These are phyloP conservation scores for Chiua virens DNA, from an alignment of 768 basidiomycete species.

Conservation along the genomic window DNA sequence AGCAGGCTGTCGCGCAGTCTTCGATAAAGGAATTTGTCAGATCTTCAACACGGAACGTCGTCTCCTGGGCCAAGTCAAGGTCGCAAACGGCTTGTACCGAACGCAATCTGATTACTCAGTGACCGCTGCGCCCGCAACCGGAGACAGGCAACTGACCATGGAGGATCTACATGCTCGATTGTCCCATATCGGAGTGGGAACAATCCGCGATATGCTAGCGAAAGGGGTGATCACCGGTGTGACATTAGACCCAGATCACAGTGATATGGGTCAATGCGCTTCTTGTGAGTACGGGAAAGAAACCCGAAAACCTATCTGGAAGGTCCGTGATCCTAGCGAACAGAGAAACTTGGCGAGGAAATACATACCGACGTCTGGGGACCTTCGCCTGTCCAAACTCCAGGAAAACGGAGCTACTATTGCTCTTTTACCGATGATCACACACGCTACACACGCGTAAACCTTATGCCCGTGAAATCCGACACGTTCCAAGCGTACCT, in stretches of 20 bases:
- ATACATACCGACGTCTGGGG: constrained; percentile 14
- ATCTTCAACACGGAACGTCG: background rate
- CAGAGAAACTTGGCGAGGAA: constrained; percentile 1
- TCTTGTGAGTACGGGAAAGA: constrained; percentile 13
- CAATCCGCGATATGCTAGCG: constrained; percentile 4
- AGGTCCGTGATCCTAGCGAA: background rate
- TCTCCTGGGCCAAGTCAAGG: too few species aligned
- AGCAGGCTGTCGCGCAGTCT: constrained; percentile 5
- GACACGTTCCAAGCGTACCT: constrained; percentile 7
- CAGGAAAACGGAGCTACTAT: constrained; percentile 5
- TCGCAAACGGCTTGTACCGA: too few species aligned
- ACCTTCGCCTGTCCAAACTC: background rate
- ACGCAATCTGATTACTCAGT: too few species aligned
- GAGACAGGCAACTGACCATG: background rate
- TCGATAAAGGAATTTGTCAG: background rate
- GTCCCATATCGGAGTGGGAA: background rate
- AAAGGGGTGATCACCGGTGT: constrained; percentile 5
- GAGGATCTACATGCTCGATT: constrained; percentile 1
- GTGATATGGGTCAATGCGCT: constrained; percentile 7
- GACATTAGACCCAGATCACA: background rate
- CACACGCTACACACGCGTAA: background rate
- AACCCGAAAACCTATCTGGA: constrained; percentile 4
- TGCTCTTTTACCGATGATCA: constrained; percentile 10
- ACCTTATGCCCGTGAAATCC: constrained; percentile 1
- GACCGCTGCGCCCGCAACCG: too few species aligned